Evolutionary conservation across 2,329 filamentous ascomycete genomes (phyloP), one percentile per base, ranked within the genome.

Genomic region (Pseudogymnoascus sp.): DNA sequence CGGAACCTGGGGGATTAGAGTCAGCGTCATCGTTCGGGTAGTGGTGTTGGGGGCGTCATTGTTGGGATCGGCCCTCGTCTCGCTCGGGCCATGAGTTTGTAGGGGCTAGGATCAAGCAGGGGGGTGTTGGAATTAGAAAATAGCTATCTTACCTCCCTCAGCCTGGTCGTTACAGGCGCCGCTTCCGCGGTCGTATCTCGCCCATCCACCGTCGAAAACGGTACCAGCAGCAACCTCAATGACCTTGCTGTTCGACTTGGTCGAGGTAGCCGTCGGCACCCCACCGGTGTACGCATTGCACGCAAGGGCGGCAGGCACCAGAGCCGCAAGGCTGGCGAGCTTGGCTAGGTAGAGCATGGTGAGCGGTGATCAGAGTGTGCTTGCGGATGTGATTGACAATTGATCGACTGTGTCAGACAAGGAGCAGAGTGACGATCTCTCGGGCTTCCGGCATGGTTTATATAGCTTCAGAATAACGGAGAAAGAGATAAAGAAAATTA

Each of bases 81-180:
- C 23, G 23, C 23, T 26, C 23, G 23, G 23, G 3, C 29, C 7
- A 31, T 31, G 29, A 31, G 9, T 31, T 10, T 31, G 29, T 31
- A 31, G 29, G 29, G 29, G 9, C 9, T 10, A 10, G 29, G 29
- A 31, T 31, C 7, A 7, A 9, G 31, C 31, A 33, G 31, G 31
- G 31, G 31, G 31, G 9, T 33, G 9, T 33, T 33, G 10, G 31
- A 11, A 33, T 4, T 9, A 4, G 2, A 33, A 33, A 10, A 33
- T 3, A 11, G 11, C 3, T 38, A 35, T 7, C 56, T 63, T 62
- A 72, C 72, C 72, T 63, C 78, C 78, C 68, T 81, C 79, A 9
- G 68, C 69, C 62, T 81, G 77, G 17, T 72, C 75, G 19, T 69
- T 74, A 73, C 79, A 81, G 62, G 74, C 75, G 21, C 75, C 76